Evolutionary conservation across 129 eudicot species (phyloP), one percentile per base, ranked within the genome.

Genomic region (Escallonia herrerae): DNA sequence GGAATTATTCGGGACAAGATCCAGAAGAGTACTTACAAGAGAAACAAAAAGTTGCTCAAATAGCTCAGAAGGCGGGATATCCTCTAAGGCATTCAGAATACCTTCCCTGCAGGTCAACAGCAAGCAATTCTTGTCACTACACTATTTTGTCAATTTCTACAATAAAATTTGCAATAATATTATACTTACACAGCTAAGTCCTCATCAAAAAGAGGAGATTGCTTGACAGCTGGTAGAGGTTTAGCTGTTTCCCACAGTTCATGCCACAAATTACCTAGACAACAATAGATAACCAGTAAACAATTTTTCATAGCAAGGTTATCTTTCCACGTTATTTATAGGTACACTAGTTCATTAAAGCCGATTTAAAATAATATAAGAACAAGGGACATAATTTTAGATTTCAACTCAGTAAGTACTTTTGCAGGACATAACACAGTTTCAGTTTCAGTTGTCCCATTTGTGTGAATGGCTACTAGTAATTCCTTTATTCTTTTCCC

Each of bases 161-260:
- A 22, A 22, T 22, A 1, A 22, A 0, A 22, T 22, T 22, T 0
- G 33, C 33, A 22, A 22, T 43, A 48, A 59, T 56, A 7, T 67
- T 40, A 67, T 5, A 76, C 99, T 81, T 89, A 94, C 99, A 94
- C 99, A 48, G 93, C 89, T 70, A 94, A 76, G 76, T 94, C 99
- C 74, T 94, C 99, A 65, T 94, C 97, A 58, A 81, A 94, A 39
- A 94, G 80, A 3, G 99, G 99, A 43, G 97, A 55, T 72, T 94
- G 99, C 80, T 82, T 86, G 56, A 89, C 85, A 65, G 99, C 93
- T 63, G 99, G 99, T 46, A 94, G 77, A 15, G 99, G 93, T 80
- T 94, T 94, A 72, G 99, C 79, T 15, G 99, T 82, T 77, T 84
- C 99, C 99, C 99, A 94, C 10, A 94, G 84, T 83, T 89, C 97